Evolutionary conservation across 1,284 basidiomycete species (phyloP), one percentile per base, ranked within the genome.

Genomic region (Rhodotorula sp.): DNA sequence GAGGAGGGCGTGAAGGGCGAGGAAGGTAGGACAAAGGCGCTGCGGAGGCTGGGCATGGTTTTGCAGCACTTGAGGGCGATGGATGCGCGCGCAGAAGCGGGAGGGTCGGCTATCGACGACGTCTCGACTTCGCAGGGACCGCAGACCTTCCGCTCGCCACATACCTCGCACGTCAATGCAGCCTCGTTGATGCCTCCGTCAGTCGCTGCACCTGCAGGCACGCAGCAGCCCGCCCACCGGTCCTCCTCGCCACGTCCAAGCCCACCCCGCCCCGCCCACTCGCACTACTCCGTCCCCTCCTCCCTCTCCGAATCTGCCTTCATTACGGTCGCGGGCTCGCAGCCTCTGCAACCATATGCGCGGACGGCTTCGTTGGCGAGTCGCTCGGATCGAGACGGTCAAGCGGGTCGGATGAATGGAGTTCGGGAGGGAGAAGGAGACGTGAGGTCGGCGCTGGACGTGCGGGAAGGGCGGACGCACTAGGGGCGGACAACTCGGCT

Each of bases 1-100:
- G 53, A n/a, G 11, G 48, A 47, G 34, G 32, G n/a, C 11, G 22
- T 15, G 9, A 15, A 36, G 8, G 46, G 30, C 22, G 70, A 66
- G 55, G 70, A 66, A 20, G 70, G 66, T 0, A 36, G 55, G 15
- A 44, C 32, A n/a, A 67, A 66, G 39, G 73, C 73, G 6, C 62
- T 74, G 0, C 47, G 67, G 30, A 44, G 73, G 36, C 53, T 74
- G 6, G 66, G 47, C 5, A 72, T 74, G 73, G 64, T 74, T 6
- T 55, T 72, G 60, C n/a, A 52, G 39, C 73, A 74, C 20, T 36
- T 70, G 32, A n/a, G 52, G 57, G 64, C 51, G 64, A 11, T 19
- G 2, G 56, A 48, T 11, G 19, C 20, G 49, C 27, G 36, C 8
- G 32, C 30, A 8, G 22, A 5, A 4, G 36, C 4, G 24, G n/a